Percentiles rank a stretch among this genome's conserved stretches.
Evolutionary conservation across 2,329 filamentous ascomycete species (phyloP).

Genomic region (Fusarium acutatum): DNA sequence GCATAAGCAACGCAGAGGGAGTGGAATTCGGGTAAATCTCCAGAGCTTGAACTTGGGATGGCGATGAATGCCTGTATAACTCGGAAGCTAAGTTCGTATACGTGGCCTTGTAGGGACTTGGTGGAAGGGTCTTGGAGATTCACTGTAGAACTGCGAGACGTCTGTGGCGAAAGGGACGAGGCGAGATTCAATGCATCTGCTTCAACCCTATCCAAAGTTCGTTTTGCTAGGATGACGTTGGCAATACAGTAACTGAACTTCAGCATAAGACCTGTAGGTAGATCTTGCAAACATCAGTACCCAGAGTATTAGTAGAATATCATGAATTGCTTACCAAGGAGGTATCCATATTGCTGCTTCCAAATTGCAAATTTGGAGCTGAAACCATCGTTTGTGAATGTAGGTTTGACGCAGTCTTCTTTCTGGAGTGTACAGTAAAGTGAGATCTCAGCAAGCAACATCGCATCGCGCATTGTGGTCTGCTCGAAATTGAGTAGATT

Average conservation of each 20-base stretch:
- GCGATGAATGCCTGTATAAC: conserved; percentile 13
- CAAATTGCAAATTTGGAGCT: conserved; percentile 12
- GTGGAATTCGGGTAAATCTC: conserved; percentile 18
- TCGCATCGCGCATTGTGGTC: conserved; percentile 52
- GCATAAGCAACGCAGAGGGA: conserved; percentile 19
- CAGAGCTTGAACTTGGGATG: conserved; percentile 13
- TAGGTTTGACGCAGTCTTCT: conserved; percentile 42
- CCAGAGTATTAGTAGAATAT: not conserved
- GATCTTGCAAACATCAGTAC: not conserved
- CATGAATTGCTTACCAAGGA: conserved; percentile 8
- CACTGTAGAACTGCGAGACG: not conserved
- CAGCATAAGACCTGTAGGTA: conserved; percentile 5
- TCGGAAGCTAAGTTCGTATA: conserved; percentile 14
- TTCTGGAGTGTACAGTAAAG: conserved; percentile 49
- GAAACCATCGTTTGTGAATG: conserved; percentile 33
- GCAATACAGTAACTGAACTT: conserved; percentile 19
- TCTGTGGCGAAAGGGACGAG: conserved; percentile 1
- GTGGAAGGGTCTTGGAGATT: conserved; percentile 4
- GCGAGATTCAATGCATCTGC: not conserved
- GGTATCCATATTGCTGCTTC: conserved; percentile 30
- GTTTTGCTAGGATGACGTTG: conserved; percentile 17
- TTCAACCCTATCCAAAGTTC: conserved; percentile 14
- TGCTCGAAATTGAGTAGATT: conserved; percentile 51
- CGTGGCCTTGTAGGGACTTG: conserved; percentile 1
- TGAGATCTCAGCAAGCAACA: conserved; percentile 51